Evolutionary conservation across 2,329 filamentous ascomycete species (phyloP), one percentile per base, ranked within the genome.

Genomic region (Colletotrichum sp.): DNA sequence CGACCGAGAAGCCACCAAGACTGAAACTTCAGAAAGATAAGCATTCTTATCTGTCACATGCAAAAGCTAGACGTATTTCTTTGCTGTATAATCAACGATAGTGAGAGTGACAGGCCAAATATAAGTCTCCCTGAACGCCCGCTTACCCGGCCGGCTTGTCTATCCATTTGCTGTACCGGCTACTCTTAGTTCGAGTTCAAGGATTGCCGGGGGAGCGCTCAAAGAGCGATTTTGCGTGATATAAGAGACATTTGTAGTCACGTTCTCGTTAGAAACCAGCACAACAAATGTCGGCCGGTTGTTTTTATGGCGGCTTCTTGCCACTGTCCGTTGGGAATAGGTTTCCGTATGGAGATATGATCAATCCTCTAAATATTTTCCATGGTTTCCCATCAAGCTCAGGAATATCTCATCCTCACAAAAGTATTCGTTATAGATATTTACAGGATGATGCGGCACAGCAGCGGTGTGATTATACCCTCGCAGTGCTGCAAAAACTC

Each of bases 91-190:
- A 12, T n/a, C 18, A n/a, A 48, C 9, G 39, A 48, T 3, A 48
- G 18, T 43, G 18, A 43, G 3, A n/a, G 3, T n/a, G 3, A 43
- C 1, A 43, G 18, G 9, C 39, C 5, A 43, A 43, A 12, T 12
- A 43, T 43, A 43, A n/a, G 9, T 4, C 9, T n/a, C 39, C 5
- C 5, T n/a, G 39, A 48, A 48, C 18, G 39, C 39, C 5, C 39
- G 9, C 18, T 12, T n/a, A 34, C 39, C 9, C 9, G 18, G 18
- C 18, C 39, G 39, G 39, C 5, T 48, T 48, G 18, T 48, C 18
- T 0, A 4, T 1, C 18, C 39, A 7, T n/a, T 12, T 7, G 9
- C 0, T 2, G 9, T 48, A 48, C 39, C 0, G 39, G 9, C 39
- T 48, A 9, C 39, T 7, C 0, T 12, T 0, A n/a, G 7, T 0